phyloP scores from a whole-genome alignment of 2,329 filamentous ascomycete genomes.

The Aspergillus sp. region DNA sequence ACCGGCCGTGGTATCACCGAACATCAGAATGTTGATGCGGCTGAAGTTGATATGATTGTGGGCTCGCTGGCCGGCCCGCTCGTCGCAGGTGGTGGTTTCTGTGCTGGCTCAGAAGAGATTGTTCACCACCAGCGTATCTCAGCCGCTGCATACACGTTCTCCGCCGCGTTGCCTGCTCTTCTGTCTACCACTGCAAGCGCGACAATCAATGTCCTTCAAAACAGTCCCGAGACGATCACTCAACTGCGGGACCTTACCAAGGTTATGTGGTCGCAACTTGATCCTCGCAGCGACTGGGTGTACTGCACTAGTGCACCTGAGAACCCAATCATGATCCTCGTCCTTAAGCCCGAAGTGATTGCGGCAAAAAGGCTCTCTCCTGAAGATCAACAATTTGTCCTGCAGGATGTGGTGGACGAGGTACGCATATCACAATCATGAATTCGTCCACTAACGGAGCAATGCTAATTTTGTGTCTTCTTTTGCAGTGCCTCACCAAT shows the following conservation, averaged over 20 bases:
- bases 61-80: conserved; percentile 89
- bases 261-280: conserved; percentile 82
- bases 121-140: conserved; percentile 96
- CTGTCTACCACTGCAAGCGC: conserved; percentile 95
- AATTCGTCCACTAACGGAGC: neutral
- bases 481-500: conserved; percentile 73
- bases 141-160: conserved; percentile 91
- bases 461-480: conserved; percentile 16
- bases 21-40: conserved; percentile 92
- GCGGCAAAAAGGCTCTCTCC: conserved; percentile 68
- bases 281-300: conserved; percentile 93
- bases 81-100: conserved; percentile 94
- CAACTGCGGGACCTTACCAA: conserved; percentile 85
- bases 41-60: conserved; percentile 95
- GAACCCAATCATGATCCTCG: conserved; percentile 84
- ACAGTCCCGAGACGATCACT: conserved; percentile 78
- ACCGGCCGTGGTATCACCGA: conserved; percentile 93
- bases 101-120: conserved; percentile 86
- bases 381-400: conserved; percentile 79
- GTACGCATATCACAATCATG: conserved; percentile 55
- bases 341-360: conserved; percentile 82
- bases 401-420: conserved; percentile 96
- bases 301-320: conserved; percentile 77
- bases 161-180: conserved; percentile 90
- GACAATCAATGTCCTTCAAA: conserved; percentile 82